Percentiles rank a stretch among this genome's conserved stretches.
Evolutionary conservation across 768 basidiomycete species (phyloP).

Genomic region (Boletus fagicola): DNA sequence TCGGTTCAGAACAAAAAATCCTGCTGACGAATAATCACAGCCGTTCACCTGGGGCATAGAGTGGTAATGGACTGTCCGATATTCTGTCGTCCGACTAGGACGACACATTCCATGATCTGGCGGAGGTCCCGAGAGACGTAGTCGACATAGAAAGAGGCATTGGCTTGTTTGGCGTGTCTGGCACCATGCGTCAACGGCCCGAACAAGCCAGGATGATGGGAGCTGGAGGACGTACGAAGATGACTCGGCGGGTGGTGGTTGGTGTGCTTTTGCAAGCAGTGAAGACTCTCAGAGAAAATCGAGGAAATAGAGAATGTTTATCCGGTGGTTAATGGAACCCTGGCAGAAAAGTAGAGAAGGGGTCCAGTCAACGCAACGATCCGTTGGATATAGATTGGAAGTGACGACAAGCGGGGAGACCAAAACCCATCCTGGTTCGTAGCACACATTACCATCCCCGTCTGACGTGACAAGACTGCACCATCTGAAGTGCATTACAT

Average conservation of each 20-base stretch:
- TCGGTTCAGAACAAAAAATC: too few relatives aligned
- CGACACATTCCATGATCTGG: too few relatives aligned
- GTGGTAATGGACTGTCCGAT: too few relatives aligned
- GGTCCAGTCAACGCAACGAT: not conserved
- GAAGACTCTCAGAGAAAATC: constrained; percentile 84
- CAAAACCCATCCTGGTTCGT: not conserved
- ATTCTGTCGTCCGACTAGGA: too few relatives aligned
- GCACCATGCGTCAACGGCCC: not conserved
- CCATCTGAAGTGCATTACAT: not conserved
- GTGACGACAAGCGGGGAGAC: too few relatives aligned
- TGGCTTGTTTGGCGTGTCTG: constrained; percentile 36
- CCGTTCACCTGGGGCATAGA: too few relatives aligned
- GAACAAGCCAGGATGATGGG: not conserved
- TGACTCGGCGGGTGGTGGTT: too few relatives aligned
- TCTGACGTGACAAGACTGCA: not conserved
- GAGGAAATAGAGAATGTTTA: constrained; percentile 90
- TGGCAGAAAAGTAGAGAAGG: constrained; percentile 22
- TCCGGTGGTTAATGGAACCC: constrained; percentile 88
- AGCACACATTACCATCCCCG: not conserved
- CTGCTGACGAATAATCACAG: too few relatives aligned
- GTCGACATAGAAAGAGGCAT: constrained; percentile 65
- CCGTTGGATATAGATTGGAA: not conserved
- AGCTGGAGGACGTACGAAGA: too few relatives aligned
- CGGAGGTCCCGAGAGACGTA: constrained; percentile 42
- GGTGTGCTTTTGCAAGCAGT: constrained; percentile 50